phyloP scores from a whole-genome alignment of 495 filamentous ascomycete genomes.

The Thermothielavioides terrestris region DNA sequence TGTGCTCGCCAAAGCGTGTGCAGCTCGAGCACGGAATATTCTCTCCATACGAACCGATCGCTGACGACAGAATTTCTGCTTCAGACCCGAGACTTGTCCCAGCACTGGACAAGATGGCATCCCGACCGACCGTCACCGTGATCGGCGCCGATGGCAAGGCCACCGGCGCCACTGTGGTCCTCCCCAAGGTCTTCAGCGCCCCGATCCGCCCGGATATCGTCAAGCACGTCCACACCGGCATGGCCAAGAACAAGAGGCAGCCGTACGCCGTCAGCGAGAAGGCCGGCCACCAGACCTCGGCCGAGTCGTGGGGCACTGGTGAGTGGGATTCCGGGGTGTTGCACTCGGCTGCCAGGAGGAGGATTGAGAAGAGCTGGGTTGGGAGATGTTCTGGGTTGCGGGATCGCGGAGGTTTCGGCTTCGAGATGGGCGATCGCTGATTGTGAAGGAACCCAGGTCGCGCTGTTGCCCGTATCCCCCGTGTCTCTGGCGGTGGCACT shows the following conservation, averaged over 20 bases:
- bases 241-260: constrained; percentile 99
- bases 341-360: not conserved
- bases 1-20: not conserved
- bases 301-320: constrained; percentile 99
- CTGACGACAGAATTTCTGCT: constrained; percentile 5
- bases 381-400: not conserved
- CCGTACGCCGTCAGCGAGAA: constrained; percentile 99
- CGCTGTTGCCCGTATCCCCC: constrained; percentile 99
- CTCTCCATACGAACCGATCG: not conserved
- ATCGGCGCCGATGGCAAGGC: constrained; percentile 85
- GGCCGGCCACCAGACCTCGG: constrained; percentile 98
- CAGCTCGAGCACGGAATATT: not conserved
- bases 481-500: constrained; percentile 99
- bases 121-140: constrained; percentile 90
- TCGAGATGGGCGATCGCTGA: constrained; percentile 1
- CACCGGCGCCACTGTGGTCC: constrained; percentile 75
- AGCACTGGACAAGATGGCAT: constrained; percentile 63
- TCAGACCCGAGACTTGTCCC: constrained; percentile 17
- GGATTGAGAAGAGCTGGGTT: not conserved
- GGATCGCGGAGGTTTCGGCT: not conserved
- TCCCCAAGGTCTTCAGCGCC: constrained; percentile 88
- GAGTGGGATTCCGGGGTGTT: constrained; percentile 38
- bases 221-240: constrained; percentile 96
- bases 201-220: constrained; percentile 99
- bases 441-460: constrained; percentile 53